These are phyloP conservation scores for Polysphondylium violaceum DNA, from an alignment of 78 protist genomes.

Conservation along the genomic window DNA sequence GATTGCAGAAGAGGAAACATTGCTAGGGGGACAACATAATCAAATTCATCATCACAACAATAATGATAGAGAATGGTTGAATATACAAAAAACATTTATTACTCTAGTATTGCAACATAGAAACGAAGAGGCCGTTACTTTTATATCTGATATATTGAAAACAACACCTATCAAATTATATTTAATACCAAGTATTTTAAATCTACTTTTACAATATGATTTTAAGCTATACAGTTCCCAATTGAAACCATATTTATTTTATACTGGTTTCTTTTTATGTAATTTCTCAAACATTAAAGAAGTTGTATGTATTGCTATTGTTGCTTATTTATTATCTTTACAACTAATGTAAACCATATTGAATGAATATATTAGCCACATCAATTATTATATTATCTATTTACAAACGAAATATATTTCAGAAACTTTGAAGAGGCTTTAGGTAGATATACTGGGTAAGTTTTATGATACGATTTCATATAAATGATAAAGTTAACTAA, in stretches of 20 bases:
- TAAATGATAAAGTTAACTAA: not conserved
- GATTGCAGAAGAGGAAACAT: no score
- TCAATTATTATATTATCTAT: conserved; percentile 16
- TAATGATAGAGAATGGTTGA: not conserved
- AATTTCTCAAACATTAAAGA: not conserved
- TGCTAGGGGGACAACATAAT: no score
- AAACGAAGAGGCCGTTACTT: conserved; percentile 18
- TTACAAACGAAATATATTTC: conserved; percentile 9
- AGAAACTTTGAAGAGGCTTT: conserved; percentile 22
- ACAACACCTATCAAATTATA: not conserved
- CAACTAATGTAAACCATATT: no score
- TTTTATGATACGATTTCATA: not conserved
- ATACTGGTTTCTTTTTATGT: conserved; percentile 5
- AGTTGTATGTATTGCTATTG: no score
- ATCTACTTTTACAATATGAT: conserved; percentile 21
- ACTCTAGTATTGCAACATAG: conserved; percentile 10
- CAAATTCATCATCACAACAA: no score
- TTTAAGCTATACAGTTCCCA: conserved; percentile 1
- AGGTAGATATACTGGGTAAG: conserved; percentile 2
- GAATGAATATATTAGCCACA: conserved; percentile 1
- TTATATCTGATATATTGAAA: conserved; percentile 9
- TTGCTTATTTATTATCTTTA: no score
- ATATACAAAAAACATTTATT: conserved; percentile 10
- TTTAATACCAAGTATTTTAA: conserved; percentile 30
- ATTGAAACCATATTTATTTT: conserved; percentile 17